Evolutionary conservation across 805 yeast genomes (phyloP), one percentile per base, ranked within the genome.

Genomic region (Hanseniaspora nectarophila): DNA sequence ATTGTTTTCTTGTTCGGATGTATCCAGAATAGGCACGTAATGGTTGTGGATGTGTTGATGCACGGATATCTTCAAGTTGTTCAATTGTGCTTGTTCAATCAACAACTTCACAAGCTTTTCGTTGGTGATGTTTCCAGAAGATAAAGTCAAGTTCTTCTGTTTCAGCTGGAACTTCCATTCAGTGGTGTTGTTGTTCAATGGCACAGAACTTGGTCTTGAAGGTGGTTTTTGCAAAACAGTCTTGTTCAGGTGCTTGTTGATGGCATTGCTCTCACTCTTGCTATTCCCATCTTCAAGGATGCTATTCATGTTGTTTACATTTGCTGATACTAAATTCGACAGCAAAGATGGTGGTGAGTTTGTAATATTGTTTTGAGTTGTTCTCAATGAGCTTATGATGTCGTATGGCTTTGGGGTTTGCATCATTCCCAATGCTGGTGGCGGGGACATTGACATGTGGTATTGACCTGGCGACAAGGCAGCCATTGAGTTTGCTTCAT

Each of bases 1-100:
- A 42, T 48, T 13, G 37, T 34, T 28, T 43, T 42, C 47, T 13
- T 51, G 40, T 12, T 51, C 54, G 12, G 45, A 35, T 55, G 39
- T 29, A 29, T 57, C 56, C 15, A 50, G 18, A 6, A 73, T 74
- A 2, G 77, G 73, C 7, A 73, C 71, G 64, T 82, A 81, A 65
- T 84, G 88, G 62, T 85, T 85, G 64, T 85, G 90, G 43, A 83
- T 80, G 64, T 85, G 95, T 63, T 87, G 95, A 66, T 87, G 95
- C 20, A 87, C 76, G 4, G 87, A 80, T 13, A 87, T 72, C 43
- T 76, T 73, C 40, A 83, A 67, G 18, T 75, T 73, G 57, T 76
- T 73, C 45, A 67, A 66, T 55, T 74, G 78, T 0, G 89, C 89
- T 49, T 80, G 73, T 33, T 76, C 75, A 7, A 84, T 71, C 9